Evolutionary conservation across 1,139 yeast species (phyloP), one percentile per base, ranked within the genome.

Genomic region (Geotrichum bryndzae): DNA sequence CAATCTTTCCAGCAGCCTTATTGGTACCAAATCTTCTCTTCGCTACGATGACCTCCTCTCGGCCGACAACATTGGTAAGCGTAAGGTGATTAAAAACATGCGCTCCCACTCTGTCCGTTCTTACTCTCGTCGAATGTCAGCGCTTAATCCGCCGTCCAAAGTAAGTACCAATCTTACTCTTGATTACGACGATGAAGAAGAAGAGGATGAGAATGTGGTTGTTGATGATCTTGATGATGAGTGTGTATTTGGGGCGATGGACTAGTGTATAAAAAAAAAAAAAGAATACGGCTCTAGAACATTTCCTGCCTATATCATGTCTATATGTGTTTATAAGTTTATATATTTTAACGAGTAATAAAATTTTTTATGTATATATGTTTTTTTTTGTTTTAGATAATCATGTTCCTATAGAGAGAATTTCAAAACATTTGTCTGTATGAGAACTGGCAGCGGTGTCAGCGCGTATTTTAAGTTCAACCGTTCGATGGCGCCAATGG

Each of bases 181-280:
- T 22, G 62, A 59, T 33, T 55, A 51, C 25, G 58, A 54, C 3
- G 61, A 58, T 41, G 61, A 59, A 25, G 59, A 59, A 7, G 59
- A 56, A 1, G 52, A 60, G 2, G 59, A 53, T 13, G 57, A 53
- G 6, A 58, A 51, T 11, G 58, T 50, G 15, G 58, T 54, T 31
- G 58, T 33, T 8, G 56, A 51, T 23, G 57, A 59, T 38, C 53
- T 57, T 23, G 59, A 56, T 45, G 62, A 56, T 53, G 59, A 60
- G 13, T 54, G 59, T 33, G 62, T 60, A 8, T 60, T 60, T 57
- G 62, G 62, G 5, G 62, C 54, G 7, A 60, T 60, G 62, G 62
- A 60, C 23, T 60, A 41, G 38, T 22, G 27, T 51, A 18, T 18
- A 18, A 18, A 18, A 18, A 18, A 18, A 18, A 18, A 18, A 18